A percentile compares a stretch with the other conserved stretches of the same genome.
phyloP scores from a whole-genome alignment of 257 asterid species.

The Solanum pinnatisectum region DNA sequence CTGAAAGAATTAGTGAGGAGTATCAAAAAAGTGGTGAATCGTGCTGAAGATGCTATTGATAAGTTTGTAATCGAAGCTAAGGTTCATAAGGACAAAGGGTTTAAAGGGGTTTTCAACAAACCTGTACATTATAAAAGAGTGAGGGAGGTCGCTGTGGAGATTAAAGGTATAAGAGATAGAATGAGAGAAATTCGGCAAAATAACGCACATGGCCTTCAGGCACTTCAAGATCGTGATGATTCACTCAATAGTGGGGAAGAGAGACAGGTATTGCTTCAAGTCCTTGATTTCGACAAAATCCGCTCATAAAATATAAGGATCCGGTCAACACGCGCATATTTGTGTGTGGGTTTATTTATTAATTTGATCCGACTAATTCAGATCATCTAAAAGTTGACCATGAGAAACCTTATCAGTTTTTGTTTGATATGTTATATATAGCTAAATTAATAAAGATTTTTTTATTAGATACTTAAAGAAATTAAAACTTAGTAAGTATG shows the following conservation, averaged over 20 bases:
- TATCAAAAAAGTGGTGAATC: conserved; percentile 5
- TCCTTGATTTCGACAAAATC: not conserved
- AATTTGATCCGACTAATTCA: not conserved
- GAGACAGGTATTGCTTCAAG: not conserved
- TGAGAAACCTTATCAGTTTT: too few species aligned
- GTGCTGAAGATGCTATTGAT: conserved; percentile 18
- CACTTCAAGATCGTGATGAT: not conserved
- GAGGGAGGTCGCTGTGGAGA: not conserved
- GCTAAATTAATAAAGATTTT: too few species aligned
- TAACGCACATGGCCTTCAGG: not conserved
- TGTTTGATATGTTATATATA: too few species aligned
- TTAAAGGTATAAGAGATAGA: not conserved
- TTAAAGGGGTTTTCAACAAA: not conserved
- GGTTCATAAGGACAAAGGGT: not conserved
- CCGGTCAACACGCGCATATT: too few species aligned
- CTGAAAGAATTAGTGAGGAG: not conserved
- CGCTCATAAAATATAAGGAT: not conserved
- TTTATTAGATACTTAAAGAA: too few species aligned
- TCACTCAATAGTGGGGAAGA: not conserved
- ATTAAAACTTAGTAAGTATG: too few species aligned
- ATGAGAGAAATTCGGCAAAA: not conserved
- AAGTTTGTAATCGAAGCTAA: not conserved
- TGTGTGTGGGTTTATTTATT: not conserved
- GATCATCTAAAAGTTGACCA: not conserved
- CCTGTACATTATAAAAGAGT: not conserved